Evolutionary conservation across 108 stramenopile genomes (phyloP), one percentile per base, ranked within the genome.

Genomic region (Craspedostauros australis): DNA sequence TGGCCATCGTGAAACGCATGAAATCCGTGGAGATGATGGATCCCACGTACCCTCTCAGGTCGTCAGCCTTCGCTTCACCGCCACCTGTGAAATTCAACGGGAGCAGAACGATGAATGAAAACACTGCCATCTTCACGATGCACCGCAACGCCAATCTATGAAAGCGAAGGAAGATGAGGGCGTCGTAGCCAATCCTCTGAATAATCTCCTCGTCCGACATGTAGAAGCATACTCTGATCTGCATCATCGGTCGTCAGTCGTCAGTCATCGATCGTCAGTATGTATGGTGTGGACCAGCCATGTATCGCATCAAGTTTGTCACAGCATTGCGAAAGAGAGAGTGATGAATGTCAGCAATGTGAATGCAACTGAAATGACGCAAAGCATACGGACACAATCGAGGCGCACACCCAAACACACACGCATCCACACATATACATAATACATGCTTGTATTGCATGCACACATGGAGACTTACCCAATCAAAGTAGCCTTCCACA

Each of bases 91-190:
- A 93, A 45, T 93, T 93, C 48, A 93, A 66, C 1, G 91, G 91
- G n/a, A 89, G 62, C 0, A 93, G 34, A 8, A 93, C 87, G 3
- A 80, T 25, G 60, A 89, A 93, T 16, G 80, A 80, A 54, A 93
- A 89, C 19, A 93, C 57, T 38, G 73, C 78, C 85, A 93, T 89
- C 71, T 93, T 89, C 43, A 93, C 81, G 60, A 93, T 86, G 59
- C 85, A 87, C 23, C 91, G 54, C 27, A 93, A 65, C 0, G 91
- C 85, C 39, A 93, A 58, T 2, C 91, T 76, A 62, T 93, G 91
- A 40, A 93, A 93, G 14, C 91, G 64, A 3, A 93, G 46, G 53
- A 93, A 93, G 18, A 93, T 81, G 39, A 93, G 70, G 0, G 87
- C 60, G 72, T 93, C 91, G 51, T 79, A 93, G 25, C 91, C 91